Base-by-base conservation (phyloP, 1,284 basidiomycete genomes). In the Ganoderma sinense region DNA sequence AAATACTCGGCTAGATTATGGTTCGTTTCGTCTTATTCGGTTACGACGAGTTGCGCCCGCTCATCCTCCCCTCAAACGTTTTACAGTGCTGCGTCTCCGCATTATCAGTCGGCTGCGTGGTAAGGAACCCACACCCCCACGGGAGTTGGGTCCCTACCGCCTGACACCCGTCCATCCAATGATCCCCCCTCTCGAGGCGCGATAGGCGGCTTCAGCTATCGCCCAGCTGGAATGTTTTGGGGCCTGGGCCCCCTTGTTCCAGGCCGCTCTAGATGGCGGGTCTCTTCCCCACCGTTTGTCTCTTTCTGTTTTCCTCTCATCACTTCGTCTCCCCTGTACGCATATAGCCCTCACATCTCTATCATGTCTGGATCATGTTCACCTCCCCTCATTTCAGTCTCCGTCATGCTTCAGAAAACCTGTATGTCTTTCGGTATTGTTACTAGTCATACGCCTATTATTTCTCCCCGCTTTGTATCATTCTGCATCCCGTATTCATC, bases 41-140 rank as follows among this genome's bases (percentile, higher is more conserved):
- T 14, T 33, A 56, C 53, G 2, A 56, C 29, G 31, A 33, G 13
- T 68, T 59, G 48, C 48, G 63, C 59, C 58, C 64, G n/a, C 69
- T 40, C 29, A 36, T 51, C 58, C 48, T 69, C 20, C 65, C 43
- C 48, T 26, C 23, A 23, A 51, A 51, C 53, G 43, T 26, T 62
- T 67, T 53, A 62, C 69, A 90, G 89, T 82, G 48, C 85, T 87
- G 71, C 86, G 90, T 61, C 82, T 92, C 73, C 83, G 85, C 65
- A 85, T 91, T 56, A 86, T 92, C 74, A 85, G 84, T 66, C 84
- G 86, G 59, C 79, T 92, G 43, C 82, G 87, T 69, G 84, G 86
- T 70, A 84, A 84, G 76, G 77, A 81, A 43, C 84, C 84, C 65
- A 84, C 84, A 63, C 87, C 86, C 13, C 84, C 84, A 68, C 80